phyloP scores from a whole-genome alignment of 352 stramenopile genomes.

The Phytophthora pinifolia region DNA sequence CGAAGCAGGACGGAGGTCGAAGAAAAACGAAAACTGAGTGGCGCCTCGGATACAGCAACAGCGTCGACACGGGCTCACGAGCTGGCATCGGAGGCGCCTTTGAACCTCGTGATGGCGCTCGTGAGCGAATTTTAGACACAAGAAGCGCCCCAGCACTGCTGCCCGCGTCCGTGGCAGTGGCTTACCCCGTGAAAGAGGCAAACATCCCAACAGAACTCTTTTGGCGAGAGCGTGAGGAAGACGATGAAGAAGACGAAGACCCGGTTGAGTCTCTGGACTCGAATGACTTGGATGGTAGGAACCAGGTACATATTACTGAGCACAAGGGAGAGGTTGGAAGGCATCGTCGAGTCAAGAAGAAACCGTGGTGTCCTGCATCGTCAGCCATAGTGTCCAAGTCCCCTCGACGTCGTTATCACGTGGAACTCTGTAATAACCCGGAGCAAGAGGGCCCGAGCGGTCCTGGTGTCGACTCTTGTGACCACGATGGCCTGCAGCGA shows the following conservation, averaged over 20 bases:
- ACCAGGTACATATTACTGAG: slow-evolving; percentile 19
- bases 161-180: slow-evolving; percentile 19
- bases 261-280: slow-evolving; percentile 3
- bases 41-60: slow-evolving; percentile 55
- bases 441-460: background rate
- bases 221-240: slow-evolving; percentile 19
- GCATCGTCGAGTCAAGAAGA: slow-evolving; percentile 16
- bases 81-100: slow-evolving; percentile 46
- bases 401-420: slow-evolving; percentile 16
- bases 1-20: background rate
- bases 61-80: slow-evolving; percentile 24
- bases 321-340: no score
- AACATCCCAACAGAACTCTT: slow-evolving; percentile 8
- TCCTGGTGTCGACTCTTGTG: background rate
- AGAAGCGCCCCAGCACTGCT: slow-evolving; percentile 16
- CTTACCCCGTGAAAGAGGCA: slow-evolving; percentile 32
- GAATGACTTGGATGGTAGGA: background rate
- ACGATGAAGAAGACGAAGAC: slow-evolving; percentile 14
- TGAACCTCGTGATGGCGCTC: slow-evolving; percentile 42
- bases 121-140: slow-evolving; percentile 28
- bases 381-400: no score
- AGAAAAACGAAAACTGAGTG: slow-evolving; percentile 27
- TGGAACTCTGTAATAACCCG: slow-evolving; percentile 16
- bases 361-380: slow-evolving; percentile 49
- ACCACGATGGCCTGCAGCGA: slow-evolving; percentile 29